Evolutionary conservation across 2,329 filamentous ascomycete species (phyloP).

Genomic region (Fusarium euwallaceae): DNA sequence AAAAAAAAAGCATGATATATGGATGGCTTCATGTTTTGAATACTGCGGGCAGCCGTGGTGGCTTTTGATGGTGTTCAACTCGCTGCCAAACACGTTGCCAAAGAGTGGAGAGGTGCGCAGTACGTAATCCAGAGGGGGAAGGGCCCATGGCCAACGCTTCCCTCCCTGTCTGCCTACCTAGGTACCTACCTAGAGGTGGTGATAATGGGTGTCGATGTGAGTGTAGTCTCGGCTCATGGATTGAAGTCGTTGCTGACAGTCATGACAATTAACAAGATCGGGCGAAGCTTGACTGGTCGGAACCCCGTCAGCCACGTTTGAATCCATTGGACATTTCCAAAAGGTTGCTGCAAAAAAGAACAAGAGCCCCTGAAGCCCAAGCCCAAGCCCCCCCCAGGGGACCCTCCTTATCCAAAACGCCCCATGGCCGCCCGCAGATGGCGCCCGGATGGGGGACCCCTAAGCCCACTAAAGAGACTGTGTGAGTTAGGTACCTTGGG

Average conservation of each 20-base stretch:
- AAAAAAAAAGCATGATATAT: background rate
- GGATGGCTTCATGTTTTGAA: constrained; percentile 17
- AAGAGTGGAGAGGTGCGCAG: constrained; percentile 21
- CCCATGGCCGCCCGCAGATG: background rate
- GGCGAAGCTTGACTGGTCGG: background rate
- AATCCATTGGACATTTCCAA: background rate
- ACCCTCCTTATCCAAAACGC: constrained; percentile 7
- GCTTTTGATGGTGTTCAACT: constrained; percentile 29
- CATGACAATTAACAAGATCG: background rate
- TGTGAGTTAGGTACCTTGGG: background rate
- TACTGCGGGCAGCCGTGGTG: constrained; percentile 32
- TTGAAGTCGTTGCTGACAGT: background rate
- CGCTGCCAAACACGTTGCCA: constrained; percentile 29
- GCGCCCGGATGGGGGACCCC: background rate
- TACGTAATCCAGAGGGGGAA: constrained; percentile 22
- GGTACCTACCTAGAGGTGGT: background rate
- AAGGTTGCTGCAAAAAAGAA: background rate
- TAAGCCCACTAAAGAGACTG: constrained; percentile 2
- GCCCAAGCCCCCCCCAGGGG: background rate
- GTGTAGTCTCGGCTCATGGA: background rate
- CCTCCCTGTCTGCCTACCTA: background rate
- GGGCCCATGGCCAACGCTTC: constrained; percentile 11
- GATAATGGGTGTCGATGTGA: background rate
- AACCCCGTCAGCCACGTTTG: background rate
- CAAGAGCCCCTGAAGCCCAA: background rate